phyloP scores from a whole-genome alignment of 257 asterid species.

The Nicotiana otophora region DNA sequence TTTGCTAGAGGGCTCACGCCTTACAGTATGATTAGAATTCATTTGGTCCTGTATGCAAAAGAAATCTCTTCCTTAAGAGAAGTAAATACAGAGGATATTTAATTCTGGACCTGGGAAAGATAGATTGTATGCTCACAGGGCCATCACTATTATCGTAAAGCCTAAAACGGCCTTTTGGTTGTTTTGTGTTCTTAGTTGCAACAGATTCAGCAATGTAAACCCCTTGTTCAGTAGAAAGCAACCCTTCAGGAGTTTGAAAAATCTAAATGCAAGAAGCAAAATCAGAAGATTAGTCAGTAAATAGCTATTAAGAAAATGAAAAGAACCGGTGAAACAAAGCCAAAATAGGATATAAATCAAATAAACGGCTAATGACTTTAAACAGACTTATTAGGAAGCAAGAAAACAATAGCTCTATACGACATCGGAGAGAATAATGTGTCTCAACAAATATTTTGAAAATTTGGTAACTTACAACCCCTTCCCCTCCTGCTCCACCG shows the following conservation, averaged over 20 bases:
- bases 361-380: background rate
- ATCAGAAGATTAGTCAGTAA: conserved; percentile 7
- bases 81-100: background rate
- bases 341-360: background rate
- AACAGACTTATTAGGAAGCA: background rate
- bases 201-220: conserved; percentile 84
- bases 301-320: background rate
- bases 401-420: conserved; percentile 1
- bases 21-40: conserved; percentile 48
- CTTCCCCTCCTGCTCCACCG: background rate
- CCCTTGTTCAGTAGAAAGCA: conserved; percentile 88
- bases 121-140: conserved; percentile 26
- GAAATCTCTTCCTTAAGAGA: background rate
- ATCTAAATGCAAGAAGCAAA: conserved; percentile 41
- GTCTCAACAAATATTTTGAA: background rate
- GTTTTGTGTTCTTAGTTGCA: conserved; percentile 64
- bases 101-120: background rate
- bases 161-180: conserved; percentile 90
- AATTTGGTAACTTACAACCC: background rate
- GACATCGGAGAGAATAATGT: background rate
- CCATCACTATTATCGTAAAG: conserved; percentile 49
- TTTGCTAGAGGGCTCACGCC: conserved; percentile 50
- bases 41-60: conserved; percentile 55
- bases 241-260: conserved; percentile 83
- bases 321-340: background rate